Conservation (phyloP, 2,329 filamentous ascomycete species). For the Xylariaceae sp. region DNA sequence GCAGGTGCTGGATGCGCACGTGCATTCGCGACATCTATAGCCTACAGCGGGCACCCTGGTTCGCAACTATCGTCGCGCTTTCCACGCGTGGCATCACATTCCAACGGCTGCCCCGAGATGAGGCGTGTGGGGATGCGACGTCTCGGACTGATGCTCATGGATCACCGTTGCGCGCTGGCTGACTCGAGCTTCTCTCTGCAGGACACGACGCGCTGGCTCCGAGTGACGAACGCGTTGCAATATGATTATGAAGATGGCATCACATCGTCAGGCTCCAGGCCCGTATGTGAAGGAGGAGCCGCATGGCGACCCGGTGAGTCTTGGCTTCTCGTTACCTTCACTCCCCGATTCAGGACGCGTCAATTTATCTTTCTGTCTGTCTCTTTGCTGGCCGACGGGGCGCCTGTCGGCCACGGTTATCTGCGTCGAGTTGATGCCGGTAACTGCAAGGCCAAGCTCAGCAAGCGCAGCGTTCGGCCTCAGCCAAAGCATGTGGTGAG, state of each 20-base stretch:
- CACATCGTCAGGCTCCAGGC: slow-evolving; percentile 35
- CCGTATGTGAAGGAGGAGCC: slow-evolving; percentile 35
- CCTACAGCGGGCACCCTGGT: too few species aligned
- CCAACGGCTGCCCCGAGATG: slow-evolving; percentile 17
- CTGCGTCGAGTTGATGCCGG: too few species aligned
- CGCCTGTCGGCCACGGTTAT: too few species aligned
- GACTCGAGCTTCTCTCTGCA: slow-evolving; percentile 5
- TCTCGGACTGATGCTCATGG: too few species aligned
- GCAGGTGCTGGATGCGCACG: too few species aligned
- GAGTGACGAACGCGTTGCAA: slow-evolving; percentile 9
- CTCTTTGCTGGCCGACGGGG: too few species aligned
- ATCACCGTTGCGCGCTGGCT: slow-evolving; percentile 18
- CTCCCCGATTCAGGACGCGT: slow-evolving; percentile 1
- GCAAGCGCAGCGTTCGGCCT: too few species aligned
- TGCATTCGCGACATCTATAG: too few species aligned
- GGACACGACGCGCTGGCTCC: slow-evolving; percentile 6
- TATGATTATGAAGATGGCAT: slow-evolving; percentile 39
- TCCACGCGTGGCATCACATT: slow-evolving; percentile 10
- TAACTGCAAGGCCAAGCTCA: too few species aligned
- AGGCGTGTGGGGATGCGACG: slow-evolving; percentile 19
- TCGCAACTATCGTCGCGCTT: too few species aligned
- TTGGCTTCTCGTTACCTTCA: background rate
- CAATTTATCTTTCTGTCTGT: slow-evolving; percentile 1
- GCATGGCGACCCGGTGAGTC: slow-evolving; percentile 34
- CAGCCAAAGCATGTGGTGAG: too few species aligned